phyloP scores from a whole-genome alignment of 495 filamentous ascomycete genomes.

The Geoglossum glabrum region DNA sequence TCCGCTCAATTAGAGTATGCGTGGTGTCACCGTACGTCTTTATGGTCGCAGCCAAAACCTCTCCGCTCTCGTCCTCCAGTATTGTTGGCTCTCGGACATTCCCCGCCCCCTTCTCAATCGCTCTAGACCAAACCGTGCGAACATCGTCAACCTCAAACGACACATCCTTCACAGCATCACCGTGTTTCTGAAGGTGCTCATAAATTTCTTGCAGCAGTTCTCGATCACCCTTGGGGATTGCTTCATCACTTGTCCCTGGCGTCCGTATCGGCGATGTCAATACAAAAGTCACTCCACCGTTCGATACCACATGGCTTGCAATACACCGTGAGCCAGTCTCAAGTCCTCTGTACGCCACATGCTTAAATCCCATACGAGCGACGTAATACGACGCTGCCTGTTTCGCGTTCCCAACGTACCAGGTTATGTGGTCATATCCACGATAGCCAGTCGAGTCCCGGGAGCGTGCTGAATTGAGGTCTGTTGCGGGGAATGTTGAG shows the following conservation, averaged over 20 bases:
- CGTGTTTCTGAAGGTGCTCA: conserved; percentile 56
- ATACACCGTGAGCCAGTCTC: conserved; percentile 62
- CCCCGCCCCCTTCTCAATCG: conserved; percentile 47
- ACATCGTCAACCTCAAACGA: conserved; percentile 81
- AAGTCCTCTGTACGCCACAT: conserved; percentile 63
- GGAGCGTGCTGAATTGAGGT: background rate
- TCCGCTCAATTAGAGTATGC: conserved; percentile 61
- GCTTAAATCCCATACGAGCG: conserved; percentile 62
- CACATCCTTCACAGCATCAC: conserved; percentile 81
- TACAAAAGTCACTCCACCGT: conserved; percentile 60
- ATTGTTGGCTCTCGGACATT: conserved; percentile 36
- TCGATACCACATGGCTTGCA: conserved; percentile 64
- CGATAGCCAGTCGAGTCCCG: conserved; percentile 30
- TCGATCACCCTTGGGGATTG: conserved; percentile 26
- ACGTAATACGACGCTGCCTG: conserved; percentile 76
- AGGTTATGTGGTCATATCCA: conserved; percentile 76
- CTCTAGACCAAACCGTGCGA: conserved; percentile 46
- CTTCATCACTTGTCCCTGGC: conserved; percentile 11
- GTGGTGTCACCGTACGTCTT: conserved; percentile 83
- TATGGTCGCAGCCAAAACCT: conserved; percentile 51
- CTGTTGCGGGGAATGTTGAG: background rate
- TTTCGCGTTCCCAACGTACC: conserved; percentile 93
- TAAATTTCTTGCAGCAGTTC: conserved; percentile 46
- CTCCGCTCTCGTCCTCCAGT: conserved; percentile 25
- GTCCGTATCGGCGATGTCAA: conserved; percentile 58